Percentiles rank a stretch among this genome's conserved stretches.
These are phyloP conservation scores for Serendipita sp. DNA, from an alignment of 768 basidiomycete species.

Conservation along the genomic window DNA sequence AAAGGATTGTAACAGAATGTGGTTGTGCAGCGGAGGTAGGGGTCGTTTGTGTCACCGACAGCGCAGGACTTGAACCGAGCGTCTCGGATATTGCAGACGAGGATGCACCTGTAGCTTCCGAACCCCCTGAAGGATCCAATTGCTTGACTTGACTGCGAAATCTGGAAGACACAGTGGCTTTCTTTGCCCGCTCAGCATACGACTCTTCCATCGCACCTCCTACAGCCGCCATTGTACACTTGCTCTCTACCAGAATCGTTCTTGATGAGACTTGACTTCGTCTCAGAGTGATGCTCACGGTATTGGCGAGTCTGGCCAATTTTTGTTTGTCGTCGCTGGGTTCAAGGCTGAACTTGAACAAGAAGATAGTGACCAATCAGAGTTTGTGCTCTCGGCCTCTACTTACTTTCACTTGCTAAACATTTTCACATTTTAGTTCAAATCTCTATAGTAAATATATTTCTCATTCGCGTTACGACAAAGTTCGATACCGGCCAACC, in stretches of 20 bases:
- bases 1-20: background rate
- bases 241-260: background rate
- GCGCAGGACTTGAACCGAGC: background rate
- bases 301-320: too few species aligned
- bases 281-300: too few species aligned
- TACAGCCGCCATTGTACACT: background rate
- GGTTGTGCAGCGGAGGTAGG: background rate
- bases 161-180: background rate
- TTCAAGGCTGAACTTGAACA: too few species aligned
- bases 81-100: background rate
- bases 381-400: too few species aligned
- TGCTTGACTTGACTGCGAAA: background rate
- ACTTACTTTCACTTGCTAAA: too few species aligned
- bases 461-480: too few species aligned
- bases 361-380: too few species aligned
- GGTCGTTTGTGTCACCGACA: background rate
- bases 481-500: too few species aligned
- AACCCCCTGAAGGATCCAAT: background rate
- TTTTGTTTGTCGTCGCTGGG: too few species aligned
- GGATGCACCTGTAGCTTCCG: background rate
- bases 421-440: too few species aligned
- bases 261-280: background rate
- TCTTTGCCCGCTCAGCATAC: conserved; percentile 3
- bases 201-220: background rate
- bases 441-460: too few species aligned